These are phyloP conservation scores for Silene conica DNA, from an alignment of 148 eudicot genomes.

Conservation along the genomic window DNA sequence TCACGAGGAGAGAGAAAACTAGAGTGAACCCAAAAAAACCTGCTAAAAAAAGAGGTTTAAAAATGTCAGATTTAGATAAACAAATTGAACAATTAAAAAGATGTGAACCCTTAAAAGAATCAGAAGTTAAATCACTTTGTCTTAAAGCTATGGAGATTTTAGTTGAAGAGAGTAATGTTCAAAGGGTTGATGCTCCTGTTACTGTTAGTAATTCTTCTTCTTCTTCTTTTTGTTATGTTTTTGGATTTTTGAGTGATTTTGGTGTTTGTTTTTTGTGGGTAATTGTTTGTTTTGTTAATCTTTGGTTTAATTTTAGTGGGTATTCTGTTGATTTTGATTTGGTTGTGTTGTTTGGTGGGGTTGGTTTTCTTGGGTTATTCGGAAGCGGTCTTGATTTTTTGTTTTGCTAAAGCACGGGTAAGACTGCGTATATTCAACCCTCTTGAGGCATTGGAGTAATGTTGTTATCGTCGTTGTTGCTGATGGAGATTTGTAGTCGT, in stretches of 20 bases:
- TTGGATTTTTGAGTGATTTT: too few species aligned
- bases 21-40: neutral
- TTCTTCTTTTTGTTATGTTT: neutral
- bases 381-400: too few species aligned
- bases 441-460: too few species aligned
- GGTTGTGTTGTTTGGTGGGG: neutral
- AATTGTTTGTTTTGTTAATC: neutral
- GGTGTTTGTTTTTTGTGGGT: neutral
- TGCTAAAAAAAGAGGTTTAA: neutral
- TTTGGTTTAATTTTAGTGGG: neutral
- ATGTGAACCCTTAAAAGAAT: slow-evolving; percentile 77
- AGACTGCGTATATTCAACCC: too few species aligned
- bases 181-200: slow-evolving; percentile 89
- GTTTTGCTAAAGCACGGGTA: too few species aligned
- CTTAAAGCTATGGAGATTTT: slow-evolving; percentile 90
- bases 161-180: slow-evolving; percentile 88
- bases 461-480: slow-evolving; percentile 1
- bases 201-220: slow-evolving; percentile 43
- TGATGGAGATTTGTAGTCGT: neutral
- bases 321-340: neutral
- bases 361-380: neutral
- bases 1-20: slow-evolving; percentile 4
- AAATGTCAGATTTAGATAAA: slow-evolving; percentile 87
- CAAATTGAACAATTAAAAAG: slow-evolving; percentile 89
- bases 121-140: slow-evolving; percentile 79